Percentiles rank a stretch among this genome's conserved stretches.
These are phyloP conservation scores for Sesbania bispinosa DNA, from an alignment of 306 rosid genomes.

Conservation along the genomic window DNA sequence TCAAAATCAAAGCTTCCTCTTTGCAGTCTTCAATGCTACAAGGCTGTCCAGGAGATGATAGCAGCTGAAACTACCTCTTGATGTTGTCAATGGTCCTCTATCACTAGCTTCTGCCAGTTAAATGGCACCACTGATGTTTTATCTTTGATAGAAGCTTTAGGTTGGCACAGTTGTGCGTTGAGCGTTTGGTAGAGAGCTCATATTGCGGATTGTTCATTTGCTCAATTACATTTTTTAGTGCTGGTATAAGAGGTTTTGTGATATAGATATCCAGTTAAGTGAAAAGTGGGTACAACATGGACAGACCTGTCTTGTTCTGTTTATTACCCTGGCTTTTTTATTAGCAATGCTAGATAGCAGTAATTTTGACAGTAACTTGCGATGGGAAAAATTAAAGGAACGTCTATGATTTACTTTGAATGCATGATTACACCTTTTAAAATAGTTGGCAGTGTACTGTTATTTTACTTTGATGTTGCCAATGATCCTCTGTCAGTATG, in stretches of 20 bases:
- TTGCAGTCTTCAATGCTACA: conserved; percentile 91
- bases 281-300: conserved; percentile 9
- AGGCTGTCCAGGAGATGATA: conserved; percentile 52
- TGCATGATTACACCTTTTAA: background rate
- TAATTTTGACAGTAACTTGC: conserved; percentile 19
- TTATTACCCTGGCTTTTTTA: background rate
- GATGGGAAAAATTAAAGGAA: background rate
- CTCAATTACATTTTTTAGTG: conserved; percentile 8
- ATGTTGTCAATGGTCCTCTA: conserved; percentile 12
- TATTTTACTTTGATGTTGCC: background rate
- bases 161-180: background rate
- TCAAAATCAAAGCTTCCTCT: conserved; percentile 85
- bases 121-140: conserved; percentile 21
- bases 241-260: conserved; percentile 4
- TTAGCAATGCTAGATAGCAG: background rate
- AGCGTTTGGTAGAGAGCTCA: conserved; percentile 23
- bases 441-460: background rate
- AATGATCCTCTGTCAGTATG: background rate
- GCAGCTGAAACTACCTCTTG: conserved; percentile 37
- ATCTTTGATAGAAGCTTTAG: conserved; percentile 17
- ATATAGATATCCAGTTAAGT: conserved; percentile 10
- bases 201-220: conserved; percentile 25
- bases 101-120: conserved; percentile 18
- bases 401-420: background rate
- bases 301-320: background rate